Conservation (phyloP, 768 basidiomycete species). For the Suillus discolor region DNA sequence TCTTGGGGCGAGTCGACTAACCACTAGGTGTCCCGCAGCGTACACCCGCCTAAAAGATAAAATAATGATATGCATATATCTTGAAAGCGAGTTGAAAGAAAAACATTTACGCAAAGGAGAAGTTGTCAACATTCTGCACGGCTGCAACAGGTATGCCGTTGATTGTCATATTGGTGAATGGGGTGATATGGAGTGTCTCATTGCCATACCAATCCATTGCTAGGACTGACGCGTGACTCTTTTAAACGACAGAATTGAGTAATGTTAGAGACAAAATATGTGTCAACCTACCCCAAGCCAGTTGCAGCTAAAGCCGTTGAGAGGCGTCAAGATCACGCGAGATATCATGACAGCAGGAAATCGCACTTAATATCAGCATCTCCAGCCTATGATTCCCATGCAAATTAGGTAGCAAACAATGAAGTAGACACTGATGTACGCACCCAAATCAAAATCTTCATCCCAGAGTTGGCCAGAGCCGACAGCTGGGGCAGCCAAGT, state of each 20-base stretch:
- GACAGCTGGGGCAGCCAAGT: constrained; percentile 40
- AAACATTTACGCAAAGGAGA: constrained; percentile 50
- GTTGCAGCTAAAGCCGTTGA: constrained; percentile 16
- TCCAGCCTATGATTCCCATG: constrained; percentile 22
- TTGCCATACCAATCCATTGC: constrained; percentile 53
- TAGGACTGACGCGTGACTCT: constrained; percentile 40
- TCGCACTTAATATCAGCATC: constrained; percentile 31
- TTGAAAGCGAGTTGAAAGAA: neutral
- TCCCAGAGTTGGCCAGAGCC: constrained; percentile 35
- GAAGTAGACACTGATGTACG: constrained; percentile 2
- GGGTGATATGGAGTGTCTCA: constrained; percentile 38
- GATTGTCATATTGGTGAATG: constrained; percentile 59
- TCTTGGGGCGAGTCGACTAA: constrained; percentile 34
- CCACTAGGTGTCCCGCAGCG: constrained; percentile 64
- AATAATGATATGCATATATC: neutral
- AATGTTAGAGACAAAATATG: neutral
- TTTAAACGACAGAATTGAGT: neutral
- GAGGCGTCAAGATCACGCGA: constrained; percentile 10
- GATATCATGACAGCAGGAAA: neutral
- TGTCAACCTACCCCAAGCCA: constrained; percentile 37
- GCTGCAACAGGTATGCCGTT: constrained; percentile 53
- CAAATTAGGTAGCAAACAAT: neutral
- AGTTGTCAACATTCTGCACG: constrained; percentile 62
- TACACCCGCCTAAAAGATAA: constrained; percentile 48
- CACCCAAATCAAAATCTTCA: constrained; percentile 46